Evolutionary conservation across 169 alveolate species (phyloP).

Genomic region (Miamiensis avidus): DNA sequence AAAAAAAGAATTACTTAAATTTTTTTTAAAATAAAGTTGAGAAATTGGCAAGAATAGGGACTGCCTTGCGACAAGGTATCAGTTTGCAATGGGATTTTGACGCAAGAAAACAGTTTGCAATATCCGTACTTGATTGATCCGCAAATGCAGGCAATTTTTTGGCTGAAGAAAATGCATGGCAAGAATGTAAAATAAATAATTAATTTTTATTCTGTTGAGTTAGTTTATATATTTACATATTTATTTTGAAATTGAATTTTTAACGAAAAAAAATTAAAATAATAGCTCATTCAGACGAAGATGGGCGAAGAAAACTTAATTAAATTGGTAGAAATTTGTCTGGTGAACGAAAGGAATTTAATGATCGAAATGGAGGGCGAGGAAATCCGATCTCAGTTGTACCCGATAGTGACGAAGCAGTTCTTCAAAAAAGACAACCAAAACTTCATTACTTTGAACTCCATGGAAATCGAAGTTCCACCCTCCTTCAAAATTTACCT

Average conservation of each 20-base stretch:
- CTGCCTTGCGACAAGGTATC: not conserved
- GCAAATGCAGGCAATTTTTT: not conserved
- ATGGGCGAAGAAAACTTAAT: not conserved
- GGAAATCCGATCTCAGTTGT: not conserved
- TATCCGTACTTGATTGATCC: not conserved
- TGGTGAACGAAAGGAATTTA: not conserved
- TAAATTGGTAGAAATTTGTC: not conserved
- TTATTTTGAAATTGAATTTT: too few relatives aligned
- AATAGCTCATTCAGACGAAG: not conserved
- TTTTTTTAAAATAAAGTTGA: too few relatives aligned
- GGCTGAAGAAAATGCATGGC: not conserved
- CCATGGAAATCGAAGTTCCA: not conserved
- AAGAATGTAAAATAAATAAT: too few relatives aligned
- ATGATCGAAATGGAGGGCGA: not conserved
- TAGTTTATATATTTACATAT: too few relatives aligned
- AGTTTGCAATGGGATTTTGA: not conserved
- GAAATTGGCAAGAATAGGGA: not conserved
- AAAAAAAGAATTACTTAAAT: too few relatives aligned
- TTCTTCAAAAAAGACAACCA: not conserved
- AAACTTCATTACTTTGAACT: not conserved
- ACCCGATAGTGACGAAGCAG: not conserved
- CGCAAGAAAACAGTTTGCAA: not conserved
- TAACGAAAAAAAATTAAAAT: too few relatives aligned
- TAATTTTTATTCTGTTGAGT: too few relatives aligned
- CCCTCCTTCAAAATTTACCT: too few relatives aligned